These are phyloP conservation scores for Mucor velutinosus DNA, from an alignment of 371 early-diverging fungal genomes.

Conservation along the genomic window DNA sequence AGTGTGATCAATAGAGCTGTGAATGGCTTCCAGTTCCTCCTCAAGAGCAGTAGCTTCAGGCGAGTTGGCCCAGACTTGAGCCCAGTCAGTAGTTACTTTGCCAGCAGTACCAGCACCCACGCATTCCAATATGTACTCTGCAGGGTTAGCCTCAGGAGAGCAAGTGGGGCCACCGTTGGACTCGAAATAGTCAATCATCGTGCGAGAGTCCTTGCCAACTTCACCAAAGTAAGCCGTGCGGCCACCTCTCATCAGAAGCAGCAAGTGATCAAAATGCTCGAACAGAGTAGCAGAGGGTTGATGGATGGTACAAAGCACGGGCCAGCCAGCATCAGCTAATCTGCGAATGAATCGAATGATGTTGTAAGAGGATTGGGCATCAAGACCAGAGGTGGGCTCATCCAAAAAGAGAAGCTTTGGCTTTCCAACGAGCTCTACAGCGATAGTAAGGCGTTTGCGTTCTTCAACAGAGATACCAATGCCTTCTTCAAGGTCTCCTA, in stretches of 20 bases:
- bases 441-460: slow-evolving; percentile 69
- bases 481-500: slow-evolving; percentile 60
- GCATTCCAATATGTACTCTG: too few species aligned
- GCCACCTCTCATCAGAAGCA: slow-evolving; percentile 73
- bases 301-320: slow-evolving; percentile 87
- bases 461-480: slow-evolving; percentile 67
- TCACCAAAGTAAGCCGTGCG: slow-evolving; percentile 81
- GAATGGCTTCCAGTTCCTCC: slow-evolving; percentile 37
- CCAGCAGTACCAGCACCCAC: too few species aligned
- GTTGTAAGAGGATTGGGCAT: slow-evolving; percentile 69
- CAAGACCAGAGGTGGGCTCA: slow-evolving; percentile 85
- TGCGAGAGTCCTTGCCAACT: slow-evolving; percentile 56
- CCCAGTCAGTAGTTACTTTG: slow-evolving; percentile 62
- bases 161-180: too few species aligned
- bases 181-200: slow-evolving; percentile 59
- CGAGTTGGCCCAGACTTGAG: slow-evolving; percentile 59
- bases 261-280: slow-evolving; percentile 78
- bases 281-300: slow-evolving; percentile 84
- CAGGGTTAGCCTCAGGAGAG: too few species aligned
- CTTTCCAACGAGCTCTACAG: slow-evolving; percentile 73
- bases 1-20: slow-evolving; percentile 20
- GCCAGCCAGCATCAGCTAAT: too few species aligned
- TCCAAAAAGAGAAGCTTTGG: slow-evolving; percentile 82
- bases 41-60: slow-evolving; percentile 44
- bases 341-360: slow-evolving; percentile 75